phyloP scores from a whole-genome alignment of 352 stramenopile genomes.

The Thraustotheca clavata region DNA sequence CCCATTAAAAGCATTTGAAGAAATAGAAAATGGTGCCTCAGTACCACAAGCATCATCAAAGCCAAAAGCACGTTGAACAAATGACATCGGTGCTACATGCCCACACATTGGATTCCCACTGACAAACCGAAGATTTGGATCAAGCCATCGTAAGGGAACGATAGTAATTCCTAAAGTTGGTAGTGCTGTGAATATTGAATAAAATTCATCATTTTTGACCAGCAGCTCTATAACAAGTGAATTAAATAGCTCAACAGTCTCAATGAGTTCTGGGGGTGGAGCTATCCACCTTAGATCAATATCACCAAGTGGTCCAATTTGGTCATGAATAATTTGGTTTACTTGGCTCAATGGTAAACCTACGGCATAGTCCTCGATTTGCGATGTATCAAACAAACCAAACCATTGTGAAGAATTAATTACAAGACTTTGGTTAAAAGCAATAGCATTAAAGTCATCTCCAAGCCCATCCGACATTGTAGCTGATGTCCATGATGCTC shows the following conservation, averaged over 20 bases:
- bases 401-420: background rate
- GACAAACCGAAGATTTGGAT: background rate
- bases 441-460: background rate
- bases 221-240: background rate
- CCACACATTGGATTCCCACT: constrained; percentile 4
- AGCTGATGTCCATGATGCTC: background rate
- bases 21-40: background rate
- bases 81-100: background rate
- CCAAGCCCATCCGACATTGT: background rate
- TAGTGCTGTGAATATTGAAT: background rate
- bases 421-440: background rate
- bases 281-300: constrained; percentile 6
- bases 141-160: background rate
- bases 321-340: background rate
- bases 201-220: background rate
- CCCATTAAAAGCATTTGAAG: background rate
- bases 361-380: background rate
- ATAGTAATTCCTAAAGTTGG: background rate
- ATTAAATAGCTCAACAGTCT: background rate
- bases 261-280: background rate
- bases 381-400: background rate
- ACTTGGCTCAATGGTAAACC: background rate
- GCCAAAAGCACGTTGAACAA: constrained; percentile 2
- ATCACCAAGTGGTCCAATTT: background rate
- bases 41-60: constrained; percentile 2